These are phyloP conservation scores for Neonectria punicea DNA, from an alignment of 2,329 filamentous ascomycete genomes.

Conservation along the genomic window DNA sequence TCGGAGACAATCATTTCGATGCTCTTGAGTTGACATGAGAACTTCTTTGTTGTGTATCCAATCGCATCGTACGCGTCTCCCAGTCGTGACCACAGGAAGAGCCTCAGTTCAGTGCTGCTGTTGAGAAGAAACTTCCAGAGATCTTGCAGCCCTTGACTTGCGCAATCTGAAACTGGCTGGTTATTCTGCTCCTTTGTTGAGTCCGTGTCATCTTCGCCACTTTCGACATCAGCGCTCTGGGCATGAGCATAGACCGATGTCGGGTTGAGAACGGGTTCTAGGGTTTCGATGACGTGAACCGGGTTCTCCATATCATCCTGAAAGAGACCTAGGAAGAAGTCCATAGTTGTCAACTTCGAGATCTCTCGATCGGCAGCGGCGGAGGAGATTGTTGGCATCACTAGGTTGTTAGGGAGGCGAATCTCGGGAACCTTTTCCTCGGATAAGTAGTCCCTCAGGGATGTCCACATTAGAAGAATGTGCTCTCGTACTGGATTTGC, in stretches of 20 bases:
- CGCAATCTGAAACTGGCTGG: conserved; percentile 62
- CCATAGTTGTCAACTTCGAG: conserved; percentile 92
- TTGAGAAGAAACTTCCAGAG: conserved; percentile 86
- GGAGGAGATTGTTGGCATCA: conserved; percentile 88
- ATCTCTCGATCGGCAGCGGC: conserved; percentile 90
- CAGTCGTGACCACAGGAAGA: conserved; percentile 92
- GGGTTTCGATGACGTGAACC: conserved; percentile 84
- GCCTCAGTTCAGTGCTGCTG: conserved; percentile 82
- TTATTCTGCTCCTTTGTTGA: conserved; percentile 31
- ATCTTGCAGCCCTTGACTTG: conserved; percentile 72
- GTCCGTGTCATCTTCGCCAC: conserved; percentile 31
- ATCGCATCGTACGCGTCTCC: conserved; percentile 89
- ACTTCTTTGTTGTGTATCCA: conserved; percentile 85
- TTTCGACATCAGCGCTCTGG: conserved; percentile 19
- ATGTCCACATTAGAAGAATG: conserved; percentile 68
- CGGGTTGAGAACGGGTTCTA: conserved; percentile 91
- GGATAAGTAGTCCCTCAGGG: conserved; percentile 62
- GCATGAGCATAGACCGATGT: conserved; percentile 60
- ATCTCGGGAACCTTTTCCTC: conserved; percentile 58
- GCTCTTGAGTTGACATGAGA: conserved; percentile 86
- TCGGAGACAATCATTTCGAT: conserved; percentile 82
- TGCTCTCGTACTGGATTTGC: conserved; percentile 67
- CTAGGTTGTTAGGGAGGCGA: conserved; percentile 81
- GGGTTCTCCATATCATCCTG: conserved; percentile 84
- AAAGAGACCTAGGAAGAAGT: conserved; percentile 93